Base-by-base conservation (phyloP, 2,329 filamentous ascomycete species). In the Aspergillus sp. region DNA sequence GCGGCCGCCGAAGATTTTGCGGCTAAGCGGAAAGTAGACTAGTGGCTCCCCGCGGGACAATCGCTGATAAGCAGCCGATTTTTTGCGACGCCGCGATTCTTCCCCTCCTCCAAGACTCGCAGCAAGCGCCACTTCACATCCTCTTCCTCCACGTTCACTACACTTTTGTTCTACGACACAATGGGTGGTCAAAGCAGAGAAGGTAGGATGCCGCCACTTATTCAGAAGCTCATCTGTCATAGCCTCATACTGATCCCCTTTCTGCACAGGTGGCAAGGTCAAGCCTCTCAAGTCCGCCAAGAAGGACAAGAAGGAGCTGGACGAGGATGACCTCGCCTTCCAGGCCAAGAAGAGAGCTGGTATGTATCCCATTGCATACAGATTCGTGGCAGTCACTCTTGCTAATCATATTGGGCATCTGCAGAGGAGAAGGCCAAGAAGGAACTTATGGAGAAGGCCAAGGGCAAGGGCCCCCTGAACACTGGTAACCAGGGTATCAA, bases 201-300 rank as follows among this genome's bases (percentile, higher is more conserved):
- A 81, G 87, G 87, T 87, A 72, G 45, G 9, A 13, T 21, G 2
- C 12, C 5, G 12, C 5, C 12, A 36, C 21, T 9, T 3, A 19
- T 5, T 1, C 10, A 21, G 30, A 39, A 5, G 17, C 51, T 43
- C 28, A 58, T 28, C 32, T 15, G 25, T 13, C 8, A 28, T 17
- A 3, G 21, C 41, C 19, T 13, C 12, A 13, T 15, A 28, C 32
- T 41, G 15, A 54, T 23, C 28, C 21, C 1, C 17, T 45, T 68
- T 63, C 67, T 62, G 65, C 65, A 55, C 54, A 93, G 90, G 89
- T 77, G 90, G 90, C 83, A 93, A 92, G 84, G 87, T 81, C 69
- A 92, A 92, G 86, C 90, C 90, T 69, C 82, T 92, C 79, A 97
- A 97, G 89, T 86, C 89, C 68, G 83, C 91, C 63, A 97, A 97